Conservation (phyloP, 331 rosid genomes). For the Quercus lobata region DNA sequence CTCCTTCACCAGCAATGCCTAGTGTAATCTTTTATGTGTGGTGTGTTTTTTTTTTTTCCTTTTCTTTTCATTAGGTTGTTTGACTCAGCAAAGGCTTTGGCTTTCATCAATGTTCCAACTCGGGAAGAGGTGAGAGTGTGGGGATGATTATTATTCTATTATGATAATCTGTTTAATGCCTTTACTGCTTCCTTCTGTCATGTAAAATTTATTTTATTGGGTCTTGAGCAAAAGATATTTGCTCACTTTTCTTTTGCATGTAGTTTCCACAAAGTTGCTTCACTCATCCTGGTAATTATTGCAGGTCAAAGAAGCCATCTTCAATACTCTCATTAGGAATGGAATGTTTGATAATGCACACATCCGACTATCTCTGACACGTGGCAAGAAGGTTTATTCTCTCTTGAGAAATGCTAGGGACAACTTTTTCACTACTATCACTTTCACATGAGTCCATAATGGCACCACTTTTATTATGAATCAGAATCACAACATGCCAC, state of each 20-base stretch:
- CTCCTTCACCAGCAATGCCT: constrained; percentile 12
- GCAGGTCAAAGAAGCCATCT: constrained; percentile 81
- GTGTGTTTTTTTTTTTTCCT: neutral
- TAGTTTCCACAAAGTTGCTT: neutral
- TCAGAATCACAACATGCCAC: too few species aligned
- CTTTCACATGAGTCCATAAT: too few species aligned
- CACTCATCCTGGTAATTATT: constrained; percentile 15
- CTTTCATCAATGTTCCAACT: constrained; percentile 68
- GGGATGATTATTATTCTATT: constrained; percentile 2
- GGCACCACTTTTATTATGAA: too few species aligned
- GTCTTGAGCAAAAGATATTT: neutral
- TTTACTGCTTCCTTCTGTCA: neutral
- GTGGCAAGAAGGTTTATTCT: constrained; percentile 72
- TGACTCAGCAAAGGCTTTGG: constrained; percentile 93
- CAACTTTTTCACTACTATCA: too few species aligned
- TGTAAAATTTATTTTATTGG: neutral
- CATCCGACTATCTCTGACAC: constrained; percentile 73
- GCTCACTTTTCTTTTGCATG: neutral
- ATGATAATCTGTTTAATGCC: neutral
- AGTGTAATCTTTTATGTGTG: constrained; percentile 3
- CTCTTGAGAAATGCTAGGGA: neutral
- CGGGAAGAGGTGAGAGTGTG: constrained; percentile 53
- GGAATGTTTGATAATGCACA: constrained; percentile 84
- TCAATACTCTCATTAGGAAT: constrained; percentile 67
- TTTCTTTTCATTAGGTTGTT: constrained; percentile 47